Percentiles rank a stretch among this genome's conserved stretches.
Evolutionary conservation across 192 early-diverging fungal species (phyloP).

Genomic region (Podila horticola): DNA sequence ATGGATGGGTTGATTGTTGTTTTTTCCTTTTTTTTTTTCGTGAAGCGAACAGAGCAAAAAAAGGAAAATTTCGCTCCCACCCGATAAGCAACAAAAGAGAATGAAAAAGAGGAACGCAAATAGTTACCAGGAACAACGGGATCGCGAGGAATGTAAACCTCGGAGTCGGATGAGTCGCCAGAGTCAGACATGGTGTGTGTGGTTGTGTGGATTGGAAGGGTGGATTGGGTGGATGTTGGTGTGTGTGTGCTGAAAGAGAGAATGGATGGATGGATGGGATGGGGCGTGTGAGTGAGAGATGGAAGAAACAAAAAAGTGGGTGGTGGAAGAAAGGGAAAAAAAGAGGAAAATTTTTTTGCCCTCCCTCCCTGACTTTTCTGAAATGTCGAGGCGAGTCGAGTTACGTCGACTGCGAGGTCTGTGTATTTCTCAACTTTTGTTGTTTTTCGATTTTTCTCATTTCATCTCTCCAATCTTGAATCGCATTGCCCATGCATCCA

Average conservation of each 20-base stretch:
- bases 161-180: slow-evolving; percentile 48
- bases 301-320: slow-evolving; percentile 5
- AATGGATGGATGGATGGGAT: slow-evolving; percentile 1
- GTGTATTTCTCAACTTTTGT: not conserved
- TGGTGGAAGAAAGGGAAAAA: not conserved
- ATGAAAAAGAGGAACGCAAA: not conserved
- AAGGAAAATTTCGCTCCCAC: not conserved
- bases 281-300: not conserved
- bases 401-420: not conserved
- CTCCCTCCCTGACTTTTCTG: not conserved
- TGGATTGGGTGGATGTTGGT: not conserved
- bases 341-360: slow-evolving; percentile 2
- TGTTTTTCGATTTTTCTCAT: not conserved
- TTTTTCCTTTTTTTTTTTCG: not conserved
- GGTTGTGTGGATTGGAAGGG: not conserved
- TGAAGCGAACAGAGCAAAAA: not conserved
- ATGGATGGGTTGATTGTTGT: not conserved
- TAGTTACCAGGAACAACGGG: slow-evolving; percentile 49
- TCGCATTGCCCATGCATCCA: not conserved
- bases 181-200: slow-evolving; percentile 40
- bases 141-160: slow-evolving; percentile 51
- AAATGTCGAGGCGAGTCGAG: slow-evolving; percentile 1
- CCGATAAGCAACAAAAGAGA: slow-evolving; percentile 4
- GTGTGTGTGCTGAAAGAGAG: not conserved
- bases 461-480: not conserved